Evolutionary conservation across 495 filamentous ascomycete genomes (phyloP).

Genomic region (Patellaria atrata): DNA sequence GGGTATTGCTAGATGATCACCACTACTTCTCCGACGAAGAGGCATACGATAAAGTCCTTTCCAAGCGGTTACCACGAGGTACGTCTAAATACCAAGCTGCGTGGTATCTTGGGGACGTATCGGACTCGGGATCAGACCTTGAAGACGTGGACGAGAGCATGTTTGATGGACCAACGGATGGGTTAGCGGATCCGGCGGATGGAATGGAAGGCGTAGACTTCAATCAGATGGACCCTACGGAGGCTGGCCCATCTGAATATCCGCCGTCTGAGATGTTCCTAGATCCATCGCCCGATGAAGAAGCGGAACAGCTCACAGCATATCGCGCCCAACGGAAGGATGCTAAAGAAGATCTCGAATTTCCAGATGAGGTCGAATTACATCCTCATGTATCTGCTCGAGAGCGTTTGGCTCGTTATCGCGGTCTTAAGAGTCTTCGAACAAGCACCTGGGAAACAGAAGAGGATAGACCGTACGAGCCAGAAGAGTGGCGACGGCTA

Average conservation of each 20-base stretch:
- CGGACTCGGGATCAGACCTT: constrained; percentile 75
- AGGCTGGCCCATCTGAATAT: constrained; percentile 68
- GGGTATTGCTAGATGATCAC: constrained; percentile 88
- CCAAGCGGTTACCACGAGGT: constrained; percentile 67
- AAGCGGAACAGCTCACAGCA: constrained; percentile 59
- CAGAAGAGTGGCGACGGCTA: constrained; percentile 76
- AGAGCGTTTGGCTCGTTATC: constrained; percentile 70
- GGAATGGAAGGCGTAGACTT: constrained; percentile 53
- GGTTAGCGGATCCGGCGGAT: constrained; percentile 33
- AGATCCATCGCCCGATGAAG: constrained; percentile 75
- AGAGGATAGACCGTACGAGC: constrained; percentile 72
- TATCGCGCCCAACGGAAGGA: constrained; percentile 68
- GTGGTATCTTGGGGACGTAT: constrained; percentile 79
- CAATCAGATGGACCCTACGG: constrained; percentile 46
- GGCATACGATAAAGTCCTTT: constrained; percentile 37
- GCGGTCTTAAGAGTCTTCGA: constrained; percentile 79
- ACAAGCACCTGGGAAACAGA: constrained; percentile 76
- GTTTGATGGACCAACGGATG: constrained; percentile 35
- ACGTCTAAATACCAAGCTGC: constrained; percentile 89
- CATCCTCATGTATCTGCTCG: constrained; percentile 73
- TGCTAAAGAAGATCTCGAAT: constrained; percentile 78
- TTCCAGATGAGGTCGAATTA: constrained; percentile 94
- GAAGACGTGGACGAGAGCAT: constrained; percentile 47
- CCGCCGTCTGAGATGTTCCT: constrained; percentile 84
- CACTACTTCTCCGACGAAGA: constrained; percentile 96